A percentile compares a stretch with the other conserved stretches of the same genome.
Conservation (phyloP, 179 eudicot species). For the Beta macrorhiza region DNA sequence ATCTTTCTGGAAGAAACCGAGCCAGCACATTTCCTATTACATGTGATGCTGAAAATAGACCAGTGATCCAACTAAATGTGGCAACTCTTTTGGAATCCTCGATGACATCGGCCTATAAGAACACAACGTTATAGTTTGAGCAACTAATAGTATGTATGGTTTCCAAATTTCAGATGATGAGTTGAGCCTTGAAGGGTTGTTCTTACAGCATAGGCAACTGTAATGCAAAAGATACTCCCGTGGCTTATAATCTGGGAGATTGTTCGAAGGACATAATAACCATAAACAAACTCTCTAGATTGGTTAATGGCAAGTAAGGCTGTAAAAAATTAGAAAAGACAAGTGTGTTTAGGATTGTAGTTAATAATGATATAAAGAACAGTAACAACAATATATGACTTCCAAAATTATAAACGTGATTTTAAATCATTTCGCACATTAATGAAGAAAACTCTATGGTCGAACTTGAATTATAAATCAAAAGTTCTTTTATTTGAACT, state of each 20-base stretch:
- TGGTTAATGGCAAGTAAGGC: conserved; percentile 66
- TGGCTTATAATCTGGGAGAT: conserved; percentile 74
- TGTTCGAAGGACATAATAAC: conserved; percentile 70
- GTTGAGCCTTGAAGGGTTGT: conserved; percentile 2
- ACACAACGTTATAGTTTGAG: background rate
- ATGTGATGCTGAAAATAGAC: conserved; percentile 77
- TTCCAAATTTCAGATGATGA: background rate
- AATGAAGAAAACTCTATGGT: background rate
- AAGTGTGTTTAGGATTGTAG: background rate
- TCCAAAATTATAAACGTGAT: too few species aligned
- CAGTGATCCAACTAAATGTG: conserved; percentile 83
- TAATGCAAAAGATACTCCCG: conserved; percentile 90
- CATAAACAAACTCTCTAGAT: conserved; percentile 63
- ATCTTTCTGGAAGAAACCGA: conserved; percentile 72
- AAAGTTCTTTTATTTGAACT: too few species aligned
- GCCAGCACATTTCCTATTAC: conserved; percentile 77
- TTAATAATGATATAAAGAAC: background rate
- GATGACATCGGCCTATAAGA: conserved; percentile 72
- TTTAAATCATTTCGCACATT: too few species aligned
- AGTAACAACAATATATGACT: background rate
- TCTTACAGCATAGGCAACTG: conserved; percentile 88
- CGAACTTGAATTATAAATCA: too few species aligned
- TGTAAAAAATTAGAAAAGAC: conserved; percentile 32
- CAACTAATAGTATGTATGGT: background rate
- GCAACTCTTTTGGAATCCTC: conserved; percentile 66